Percentiles rank a stretch among this genome's conserved stretches.
phyloP scores from a whole-genome alignment of 2,329 filamentous ascomycete species.

The Trichoderma simmonsii region DNA sequence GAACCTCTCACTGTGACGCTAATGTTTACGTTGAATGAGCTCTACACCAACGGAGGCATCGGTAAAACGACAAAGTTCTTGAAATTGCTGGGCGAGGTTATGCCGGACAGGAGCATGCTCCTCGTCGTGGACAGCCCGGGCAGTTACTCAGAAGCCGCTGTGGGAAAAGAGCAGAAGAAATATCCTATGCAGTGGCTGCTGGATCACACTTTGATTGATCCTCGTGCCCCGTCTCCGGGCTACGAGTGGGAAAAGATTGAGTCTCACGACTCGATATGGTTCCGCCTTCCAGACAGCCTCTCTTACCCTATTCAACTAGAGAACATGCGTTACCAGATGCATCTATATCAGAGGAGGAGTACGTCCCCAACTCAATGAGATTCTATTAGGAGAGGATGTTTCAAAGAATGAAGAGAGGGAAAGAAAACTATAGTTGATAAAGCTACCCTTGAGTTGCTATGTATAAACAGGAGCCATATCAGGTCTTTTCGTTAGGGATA shows the following conservation, averaged over 20 bases:
- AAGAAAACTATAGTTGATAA: neutral
- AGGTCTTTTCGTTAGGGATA: neutral
- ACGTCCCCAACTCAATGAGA: neutral
- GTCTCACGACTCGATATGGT: slow-evolving; percentile 80
- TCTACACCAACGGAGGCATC: slow-evolving; percentile 74
- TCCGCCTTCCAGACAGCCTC: slow-evolving; percentile 64
- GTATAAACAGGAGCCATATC: neutral
- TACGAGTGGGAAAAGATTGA: slow-evolving; percentile 70
- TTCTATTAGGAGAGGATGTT: neutral
- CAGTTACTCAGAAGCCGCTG: slow-evolving; percentile 78
- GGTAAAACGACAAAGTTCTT: slow-evolving; percentile 75
- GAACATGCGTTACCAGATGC: slow-evolving; percentile 93
- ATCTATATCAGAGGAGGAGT: slow-evolving; percentile 60
- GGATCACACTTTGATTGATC: slow-evolving; percentile 69
- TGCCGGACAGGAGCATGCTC: slow-evolving; percentile 62
- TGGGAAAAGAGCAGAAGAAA: slow-evolving; percentile 60
- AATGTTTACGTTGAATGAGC: slow-evolving; percentile 93
- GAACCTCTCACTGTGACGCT: slow-evolving; percentile 66
- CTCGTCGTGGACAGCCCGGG: slow-evolving; percentile 91
- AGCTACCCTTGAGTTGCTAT: neutral
- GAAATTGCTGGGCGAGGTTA: slow-evolving; percentile 58
- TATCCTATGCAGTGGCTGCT: slow-evolving; percentile 96
- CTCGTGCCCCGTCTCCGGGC: slow-evolving; percentile 26
- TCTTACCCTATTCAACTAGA: slow-evolving; percentile 82
- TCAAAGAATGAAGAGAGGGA: neutral